A percentile compares a stretch with the other conserved stretches of the same genome.
phyloP scores from a whole-genome alignment of 768 basidiomycete genomes.

The Suillus spraguei region DNA sequence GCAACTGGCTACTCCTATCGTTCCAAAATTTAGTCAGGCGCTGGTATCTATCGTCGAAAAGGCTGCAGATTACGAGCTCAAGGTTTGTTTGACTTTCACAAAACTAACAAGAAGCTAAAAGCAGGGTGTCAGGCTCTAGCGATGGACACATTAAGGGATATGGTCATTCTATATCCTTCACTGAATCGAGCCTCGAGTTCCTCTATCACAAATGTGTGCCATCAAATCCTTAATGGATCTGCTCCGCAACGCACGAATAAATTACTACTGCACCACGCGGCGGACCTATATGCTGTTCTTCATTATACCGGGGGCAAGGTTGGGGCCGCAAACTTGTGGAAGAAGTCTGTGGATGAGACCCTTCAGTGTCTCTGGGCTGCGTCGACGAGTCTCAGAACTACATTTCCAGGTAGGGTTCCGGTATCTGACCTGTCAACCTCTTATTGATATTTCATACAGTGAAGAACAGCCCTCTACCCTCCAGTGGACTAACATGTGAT shows the following conservation, averaged over 20 bases:
- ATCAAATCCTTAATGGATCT: slow-evolving; percentile 60
- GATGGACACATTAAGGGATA: slow-evolving; percentile 49
- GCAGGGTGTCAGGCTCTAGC: slow-evolving; percentile 42
- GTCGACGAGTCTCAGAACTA: slow-evolving; percentile 58
- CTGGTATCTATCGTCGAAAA: slow-evolving; percentile 60
- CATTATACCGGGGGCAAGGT: slow-evolving; percentile 81
- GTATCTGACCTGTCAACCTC: neutral
- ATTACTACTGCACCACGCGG: slow-evolving; percentile 48
- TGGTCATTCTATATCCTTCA: slow-evolving; percentile 69
- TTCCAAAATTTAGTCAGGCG: slow-evolving; percentile 68
- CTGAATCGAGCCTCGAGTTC: slow-evolving; percentile 58
- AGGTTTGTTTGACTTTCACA: slow-evolving; percentile 39
- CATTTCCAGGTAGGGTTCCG: slow-evolving; percentile 42
- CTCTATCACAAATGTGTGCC: slow-evolving; percentile 52
- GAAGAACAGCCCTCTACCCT: slow-evolving; percentile 17
- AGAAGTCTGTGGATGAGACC: slow-evolving; percentile 73
- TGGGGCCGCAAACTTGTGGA: slow-evolving; percentile 70
- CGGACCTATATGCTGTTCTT: slow-evolving; percentile 60
- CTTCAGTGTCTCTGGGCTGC: slow-evolving; percentile 67
- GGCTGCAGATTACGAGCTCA: slow-evolving; percentile 50
- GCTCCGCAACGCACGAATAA: slow-evolving; percentile 43
- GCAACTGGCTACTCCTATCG: slow-evolving; percentile 70
- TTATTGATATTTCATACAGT: slow-evolving; percentile 16
- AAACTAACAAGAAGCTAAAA: neutral
- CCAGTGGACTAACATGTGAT: slow-evolving; percentile 26